Evolutionary conservation across 2,329 filamentous ascomycete genomes (phyloP).

Genomic region (Parafenestella ontariensis): DNA sequence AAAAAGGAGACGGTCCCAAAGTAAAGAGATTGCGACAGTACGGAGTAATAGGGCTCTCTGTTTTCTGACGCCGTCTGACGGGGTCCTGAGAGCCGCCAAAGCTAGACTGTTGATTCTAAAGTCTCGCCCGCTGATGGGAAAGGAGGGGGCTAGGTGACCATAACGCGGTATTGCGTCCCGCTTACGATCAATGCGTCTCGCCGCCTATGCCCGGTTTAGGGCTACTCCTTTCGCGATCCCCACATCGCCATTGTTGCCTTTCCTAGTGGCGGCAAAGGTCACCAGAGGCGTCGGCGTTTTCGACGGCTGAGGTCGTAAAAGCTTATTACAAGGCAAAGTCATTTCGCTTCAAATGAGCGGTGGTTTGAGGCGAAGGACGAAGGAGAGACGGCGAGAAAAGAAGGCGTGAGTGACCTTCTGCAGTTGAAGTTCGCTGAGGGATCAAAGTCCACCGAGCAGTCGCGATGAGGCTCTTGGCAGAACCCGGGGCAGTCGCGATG

Average conservation of each 20-base stretch:
- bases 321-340: not conserved
- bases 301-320: not conserved
- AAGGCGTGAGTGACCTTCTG: not conserved
- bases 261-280: not conserved
- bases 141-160: conserved; percentile 10
- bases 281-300: not conserved
- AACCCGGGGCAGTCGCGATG: no score
- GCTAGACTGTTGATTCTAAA: conserved; percentile 23
- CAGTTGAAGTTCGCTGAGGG: not conserved
- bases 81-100: conserved; percentile 3
- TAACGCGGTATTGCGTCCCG: conserved; percentile 3
- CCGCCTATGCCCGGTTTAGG: not conserved
- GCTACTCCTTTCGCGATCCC: not conserved
- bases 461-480: conserved; percentile 12
- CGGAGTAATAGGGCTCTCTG: no score
- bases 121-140: not conserved
- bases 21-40: no score
- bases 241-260: not conserved
- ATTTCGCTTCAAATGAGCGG: not conserved
- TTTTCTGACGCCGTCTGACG: no score
- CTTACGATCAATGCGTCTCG: conserved; percentile 7
- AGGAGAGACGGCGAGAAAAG: not conserved
- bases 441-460: not conserved
- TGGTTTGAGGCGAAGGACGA: no score
- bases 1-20: conserved; percentile 13